These are phyloP conservation scores for Carex arenaria DNA, from an alignment of 202 grass and related monocot genomes.

Conservation along the genomic window DNA sequence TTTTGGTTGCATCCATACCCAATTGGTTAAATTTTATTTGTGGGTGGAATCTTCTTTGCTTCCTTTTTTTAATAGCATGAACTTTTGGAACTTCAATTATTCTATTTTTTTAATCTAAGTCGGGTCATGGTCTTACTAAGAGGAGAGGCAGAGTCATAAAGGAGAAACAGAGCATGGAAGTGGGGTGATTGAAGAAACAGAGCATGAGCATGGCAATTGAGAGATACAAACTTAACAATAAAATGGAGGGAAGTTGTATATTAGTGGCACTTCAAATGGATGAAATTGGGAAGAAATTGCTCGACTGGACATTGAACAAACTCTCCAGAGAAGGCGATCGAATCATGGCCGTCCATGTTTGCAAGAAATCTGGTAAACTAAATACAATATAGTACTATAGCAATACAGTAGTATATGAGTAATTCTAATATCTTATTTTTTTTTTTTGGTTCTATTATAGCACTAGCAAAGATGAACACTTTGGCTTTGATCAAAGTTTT, in stretches of 20 bases:
- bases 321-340: slow-evolving; percentile 58
- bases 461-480: slow-evolving; percentile 58
- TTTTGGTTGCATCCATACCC: slow-evolving; percentile 14
- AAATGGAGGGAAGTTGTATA: slow-evolving; percentile 54
- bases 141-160: not conserved
- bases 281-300: slow-evolving; percentile 62
- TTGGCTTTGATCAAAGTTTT: slow-evolving; percentile 70
- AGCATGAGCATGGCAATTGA: slow-evolving; percentile 21
- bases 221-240: not conserved
- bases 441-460: slow-evolving; percentile 29
- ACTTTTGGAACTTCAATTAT: slow-evolving; percentile 16
- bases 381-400: not conserved
- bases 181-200: slow-evolving; percentile 21
- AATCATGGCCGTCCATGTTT: slow-evolving; percentile 83
- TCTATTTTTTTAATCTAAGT: slow-evolving; percentile 1
- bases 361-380: slow-evolving; percentile 69
- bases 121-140: not conserved
- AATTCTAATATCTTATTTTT: not conserved
- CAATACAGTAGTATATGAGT: not conserved
- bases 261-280: slow-evolving; percentile 84
- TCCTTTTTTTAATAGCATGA: slow-evolving; percentile 6
- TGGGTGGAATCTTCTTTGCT: slow-evolving; percentile 30
- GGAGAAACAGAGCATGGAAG: slow-evolving; percentile 15
- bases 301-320: slow-evolving; percentile 55
- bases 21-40: slow-evolving; percentile 23